A percentile compares a stretch with the other conserved stretches of the same genome.
These are phyloP conservation scores for Neurospora sublineolata DNA, from an alignment of 495 filamentous ascomycete species.

Conservation along the genomic window DNA sequence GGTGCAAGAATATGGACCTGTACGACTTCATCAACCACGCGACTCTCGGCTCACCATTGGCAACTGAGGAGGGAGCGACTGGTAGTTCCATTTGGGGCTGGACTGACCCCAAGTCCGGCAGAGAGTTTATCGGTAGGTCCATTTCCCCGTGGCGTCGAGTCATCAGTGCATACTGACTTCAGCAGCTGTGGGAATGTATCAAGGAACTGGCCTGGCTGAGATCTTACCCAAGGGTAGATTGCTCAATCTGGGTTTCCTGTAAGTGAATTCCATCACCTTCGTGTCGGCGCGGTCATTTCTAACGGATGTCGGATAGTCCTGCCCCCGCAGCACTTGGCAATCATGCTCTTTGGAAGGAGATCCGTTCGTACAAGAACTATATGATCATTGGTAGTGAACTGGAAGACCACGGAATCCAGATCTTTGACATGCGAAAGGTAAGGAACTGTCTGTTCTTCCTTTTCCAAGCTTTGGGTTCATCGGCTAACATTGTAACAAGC, in stretches of 20 bases:
- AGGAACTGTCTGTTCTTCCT: conserved; percentile 13
- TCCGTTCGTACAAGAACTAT: conserved; percentile 29
- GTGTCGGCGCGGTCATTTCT: not conserved
- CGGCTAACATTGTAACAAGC: not conserved
- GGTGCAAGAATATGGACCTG: conserved; percentile 40
- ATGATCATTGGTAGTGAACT: conserved; percentile 42
- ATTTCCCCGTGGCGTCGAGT: not conserved
- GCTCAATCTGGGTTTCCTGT: conserved; percentile 38
- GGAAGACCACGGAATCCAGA: conserved; percentile 35
- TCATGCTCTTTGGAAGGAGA: conserved; percentile 20
- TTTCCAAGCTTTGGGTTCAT: conserved; percentile 4
- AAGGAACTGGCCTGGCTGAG: conserved; percentile 36
- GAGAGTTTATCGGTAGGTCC: not conserved
- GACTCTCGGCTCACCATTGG: conserved; percentile 23
- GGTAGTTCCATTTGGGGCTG: conserved; percentile 1
- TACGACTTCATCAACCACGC: conserved; percentile 30
- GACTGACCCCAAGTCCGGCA: not conserved
- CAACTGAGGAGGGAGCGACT: conserved; percentile 34
- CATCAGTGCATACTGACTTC: not conserved
- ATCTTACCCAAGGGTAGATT: conserved; percentile 33
- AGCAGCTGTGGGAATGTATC: not conserved
- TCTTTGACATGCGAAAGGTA: conserved; percentile 40
- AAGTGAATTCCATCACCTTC: not conserved
- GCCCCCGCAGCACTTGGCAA: not conserved
- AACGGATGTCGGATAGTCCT: not conserved